A percentile compares a stretch with the other conserved stretches of the same genome.
Conservation (phyloP, 2,329 filamentous ascomycete species). For the Talaromyces sp. region DNA sequence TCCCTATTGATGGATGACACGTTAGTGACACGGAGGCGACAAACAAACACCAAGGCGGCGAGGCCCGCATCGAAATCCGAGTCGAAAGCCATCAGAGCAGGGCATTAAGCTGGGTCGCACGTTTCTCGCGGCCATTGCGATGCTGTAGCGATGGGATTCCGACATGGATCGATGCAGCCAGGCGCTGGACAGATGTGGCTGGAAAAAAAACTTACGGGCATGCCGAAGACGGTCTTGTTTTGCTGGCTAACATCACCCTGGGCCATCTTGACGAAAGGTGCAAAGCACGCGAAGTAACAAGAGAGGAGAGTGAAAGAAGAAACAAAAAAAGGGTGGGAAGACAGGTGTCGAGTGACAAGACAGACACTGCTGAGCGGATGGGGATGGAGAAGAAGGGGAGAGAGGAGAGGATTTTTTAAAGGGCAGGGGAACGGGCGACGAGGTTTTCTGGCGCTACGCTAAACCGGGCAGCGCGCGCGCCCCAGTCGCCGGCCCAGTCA, state of each 20-base stretch:
- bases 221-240: constrained; percentile 51
- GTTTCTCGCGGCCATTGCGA: constrained; percentile 1
- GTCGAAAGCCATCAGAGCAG: constrained; percentile 10
- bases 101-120: neutral
- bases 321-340: constrained; percentile 19
- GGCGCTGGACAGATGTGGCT: constrained; percentile 2
- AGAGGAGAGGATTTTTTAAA: constrained; percentile 30
- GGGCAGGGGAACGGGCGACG: constrained; percentile 25
- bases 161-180: constrained; percentile 8
- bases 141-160: constrained; percentile 3
- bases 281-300: constrained; percentile 25
- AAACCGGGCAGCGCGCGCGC: constrained; percentile 2
- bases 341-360: constrained; percentile 18
- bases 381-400: constrained; percentile 33
- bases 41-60: neutral
- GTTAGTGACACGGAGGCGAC: constrained; percentile 21
- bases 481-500: neutral
- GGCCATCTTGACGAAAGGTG: constrained; percentile 38
- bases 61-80: constrained; percentile 1
- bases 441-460: constrained; percentile 9
- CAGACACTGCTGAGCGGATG: constrained; percentile 32
- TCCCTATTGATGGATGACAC: constrained; percentile 51
- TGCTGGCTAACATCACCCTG: constrained; percentile 44
- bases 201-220: constrained; percentile 38
- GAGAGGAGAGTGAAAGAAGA: constrained; percentile 33